Base-by-base conservation (phyloP, 2,329 filamentous ascomycete species). In the Venturia oleaginea region DNA sequence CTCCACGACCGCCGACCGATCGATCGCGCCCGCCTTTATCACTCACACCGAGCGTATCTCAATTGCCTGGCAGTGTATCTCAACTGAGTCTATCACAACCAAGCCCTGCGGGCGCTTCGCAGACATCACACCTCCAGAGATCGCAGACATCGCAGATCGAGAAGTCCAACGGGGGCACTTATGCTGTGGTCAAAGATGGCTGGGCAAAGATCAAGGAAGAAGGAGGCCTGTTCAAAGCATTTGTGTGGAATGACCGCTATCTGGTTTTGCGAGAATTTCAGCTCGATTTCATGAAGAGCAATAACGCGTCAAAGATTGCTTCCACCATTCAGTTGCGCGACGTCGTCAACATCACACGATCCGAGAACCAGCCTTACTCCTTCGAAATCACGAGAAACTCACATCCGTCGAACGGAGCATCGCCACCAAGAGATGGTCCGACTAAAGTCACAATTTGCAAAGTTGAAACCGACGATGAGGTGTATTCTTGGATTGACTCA, bases 401-500 rank as follows among this genome's bases (percentile, higher is more conserved):
- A 70, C 86, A 85, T 46, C 78, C 83, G 19, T 71, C 68, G 66
- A 76, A 73, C 65, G 77, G 77, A 46, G 85, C 83, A 61, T 90
- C 88, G 66, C 84, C 91, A 13, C 89, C 90, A 57, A 87, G 91
- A 68, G 93, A 97, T 68, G 87, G 90, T 40, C 84, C 87, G 10
- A 89, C 88, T 65, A 91, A 90, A 74, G 90, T 91, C 3, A 85
- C 97, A 62, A 92, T 94, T 68, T 94, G 96, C 75, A 91, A 90
- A 74, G 92, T 97, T 71, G 96, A 97, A 77, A 89, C 87, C 65
- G 94, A 99, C 72, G 93, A 96, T 72, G 94, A 99, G 70, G 86
- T 99, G 63, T 99, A 99, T 76, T 92, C 96, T 71, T 99, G 94
- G 94, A 96, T 97, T 72, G 94, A 99, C 76, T 91, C 92, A 75